Evolutionary conservation across 805 yeast species (phyloP).

Genomic region (Groenewaldozyma salmanticensis): DNA sequence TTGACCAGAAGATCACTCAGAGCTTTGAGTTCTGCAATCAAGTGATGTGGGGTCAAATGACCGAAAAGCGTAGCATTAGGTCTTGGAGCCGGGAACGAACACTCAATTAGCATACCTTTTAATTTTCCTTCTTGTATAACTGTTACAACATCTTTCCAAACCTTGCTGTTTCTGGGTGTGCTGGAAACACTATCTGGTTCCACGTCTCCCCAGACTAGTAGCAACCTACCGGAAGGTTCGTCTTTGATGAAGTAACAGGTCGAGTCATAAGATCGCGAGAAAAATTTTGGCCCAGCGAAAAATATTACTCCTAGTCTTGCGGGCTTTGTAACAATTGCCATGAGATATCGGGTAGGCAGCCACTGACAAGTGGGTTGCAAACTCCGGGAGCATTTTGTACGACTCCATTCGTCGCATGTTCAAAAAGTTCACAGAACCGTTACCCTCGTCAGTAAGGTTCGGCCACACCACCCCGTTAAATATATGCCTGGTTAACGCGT

Average conservation of each 20-base stretch:
- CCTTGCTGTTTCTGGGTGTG: constrained; percentile 27
- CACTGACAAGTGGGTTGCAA: constrained; percentile 13
- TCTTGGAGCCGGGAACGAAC: constrained; percentile 48
- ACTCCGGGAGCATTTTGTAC: background rate
- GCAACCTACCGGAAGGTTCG: constrained; percentile 23
- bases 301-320: background rate
- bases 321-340: constrained; percentile 4
- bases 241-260: constrained; percentile 53
- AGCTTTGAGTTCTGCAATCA: constrained; percentile 45
- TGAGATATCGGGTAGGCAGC: constrained; percentile 22
- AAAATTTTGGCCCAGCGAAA: background rate
- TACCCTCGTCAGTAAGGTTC: constrained; percentile 34
- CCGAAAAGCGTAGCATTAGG: constrained; percentile 54
- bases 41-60: constrained; percentile 60
- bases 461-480: constrained; percentile 85
- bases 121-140: constrained; percentile 34
- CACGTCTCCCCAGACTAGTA: constrained; percentile 75
- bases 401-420: constrained; percentile 9
- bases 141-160: constrained; percentile 53
- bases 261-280: constrained; percentile 30
- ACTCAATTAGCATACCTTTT: constrained; percentile 60
- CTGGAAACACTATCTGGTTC: constrained; percentile 53
- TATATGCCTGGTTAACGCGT: constrained; percentile 42
- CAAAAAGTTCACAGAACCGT: constrained; percentile 9
- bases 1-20: constrained; percentile 18